These are phyloP conservation scores for Luzula sylvatica DNA, from an alignment of 176 grass and related monocot species.

Conservation along the genomic window DNA sequence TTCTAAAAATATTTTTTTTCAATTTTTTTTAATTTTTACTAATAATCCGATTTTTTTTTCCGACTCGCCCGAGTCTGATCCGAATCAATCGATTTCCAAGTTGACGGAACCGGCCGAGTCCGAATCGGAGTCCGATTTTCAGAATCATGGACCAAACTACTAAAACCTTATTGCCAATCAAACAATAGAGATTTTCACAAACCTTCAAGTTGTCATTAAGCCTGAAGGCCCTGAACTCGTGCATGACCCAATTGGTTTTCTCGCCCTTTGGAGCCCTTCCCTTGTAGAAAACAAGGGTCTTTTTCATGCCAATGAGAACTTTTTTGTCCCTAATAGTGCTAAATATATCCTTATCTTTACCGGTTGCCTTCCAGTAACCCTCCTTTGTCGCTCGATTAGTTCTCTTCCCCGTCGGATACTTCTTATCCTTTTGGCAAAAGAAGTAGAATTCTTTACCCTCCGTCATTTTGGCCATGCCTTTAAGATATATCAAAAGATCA, in stretches of 20 bases:
- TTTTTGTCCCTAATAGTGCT: background rate
- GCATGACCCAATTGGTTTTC: constrained; percentile 82
- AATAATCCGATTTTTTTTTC: no score
- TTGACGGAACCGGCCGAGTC: no score
- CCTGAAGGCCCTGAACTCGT: constrained; percentile 74
- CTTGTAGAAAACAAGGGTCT: constrained; percentile 78
- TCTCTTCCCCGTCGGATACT: constrained; percentile 56
- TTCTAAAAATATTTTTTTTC: no score
- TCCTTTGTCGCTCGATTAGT: constrained; percentile 59
- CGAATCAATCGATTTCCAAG: no score
- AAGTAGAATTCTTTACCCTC: constrained; percentile 69
- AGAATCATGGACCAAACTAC: no score
- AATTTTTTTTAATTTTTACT: no score
- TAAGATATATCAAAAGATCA: background rate
- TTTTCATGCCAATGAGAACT: constrained; percentile 61
- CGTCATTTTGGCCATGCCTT: constrained; percentile 68
- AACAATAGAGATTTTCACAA: background rate
- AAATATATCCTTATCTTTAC: constrained; percentile 68
- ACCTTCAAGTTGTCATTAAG: constrained; percentile 29
- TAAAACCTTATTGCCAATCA: no score
- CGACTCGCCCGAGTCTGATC: no score
- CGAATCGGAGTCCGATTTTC: no score
- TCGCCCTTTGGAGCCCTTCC: constrained; percentile 58
- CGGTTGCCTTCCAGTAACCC: constrained; percentile 85
- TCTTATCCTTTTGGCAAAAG: constrained; percentile 50